Evolutionary conservation across 2,329 filamentous ascomycete species (phyloP).

Genomic region (Diaporthe ilicicola): DNA sequence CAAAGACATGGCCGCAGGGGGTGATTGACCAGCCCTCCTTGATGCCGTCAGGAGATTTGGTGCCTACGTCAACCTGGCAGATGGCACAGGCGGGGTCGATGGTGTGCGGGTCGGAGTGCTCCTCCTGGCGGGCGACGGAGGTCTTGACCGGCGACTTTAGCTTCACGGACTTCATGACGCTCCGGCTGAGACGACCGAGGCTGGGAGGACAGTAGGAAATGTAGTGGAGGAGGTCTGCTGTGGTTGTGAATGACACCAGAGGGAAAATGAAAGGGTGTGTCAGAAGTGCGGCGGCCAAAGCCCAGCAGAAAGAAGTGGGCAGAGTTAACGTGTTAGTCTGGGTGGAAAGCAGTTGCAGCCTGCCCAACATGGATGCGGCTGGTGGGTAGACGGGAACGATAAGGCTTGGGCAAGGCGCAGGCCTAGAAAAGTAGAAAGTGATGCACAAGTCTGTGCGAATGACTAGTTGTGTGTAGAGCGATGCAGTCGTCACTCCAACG

Average conservation of each 20-base stretch:
- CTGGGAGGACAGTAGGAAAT: background rate
- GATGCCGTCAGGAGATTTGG: slow-evolving; percentile 32
- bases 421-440: background rate
- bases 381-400: background rate
- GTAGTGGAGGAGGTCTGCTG: slow-evolving; percentile 24
- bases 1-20: slow-evolving; percentile 34
- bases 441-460: slow-evolving; percentile 19
- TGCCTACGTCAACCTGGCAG: slow-evolving; percentile 33
- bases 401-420: slow-evolving; percentile 12
- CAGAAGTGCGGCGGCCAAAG: slow-evolving; percentile 18
- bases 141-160: slow-evolving; percentile 31
- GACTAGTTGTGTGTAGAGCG: slow-evolving; percentile 22
- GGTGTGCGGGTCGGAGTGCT: slow-evolving; percentile 16
- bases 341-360: slow-evolving; percentile 14
- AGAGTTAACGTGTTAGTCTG: slow-evolving; percentile 15
- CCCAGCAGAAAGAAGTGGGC: slow-evolving; percentile 1
- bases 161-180: slow-evolving; percentile 29
- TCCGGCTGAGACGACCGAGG: background rate
- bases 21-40: slow-evolving; percentile 33
- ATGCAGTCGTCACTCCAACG: slow-evolving; percentile 1
- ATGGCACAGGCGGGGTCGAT: slow-evolving; percentile 33
- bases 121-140: slow-evolving; percentile 30
- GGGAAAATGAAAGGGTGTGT: slow-evolving; percentile 26
- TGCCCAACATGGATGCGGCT: slow-evolving; percentile 25
- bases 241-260: slow-evolving; percentile 26